A percentile compares a stretch with the other conserved stretches of the same genome.
Evolutionary conservation across 1,284 basidiomycete species (phyloP).

Genomic region (Ustilago trichophora): DNA sequence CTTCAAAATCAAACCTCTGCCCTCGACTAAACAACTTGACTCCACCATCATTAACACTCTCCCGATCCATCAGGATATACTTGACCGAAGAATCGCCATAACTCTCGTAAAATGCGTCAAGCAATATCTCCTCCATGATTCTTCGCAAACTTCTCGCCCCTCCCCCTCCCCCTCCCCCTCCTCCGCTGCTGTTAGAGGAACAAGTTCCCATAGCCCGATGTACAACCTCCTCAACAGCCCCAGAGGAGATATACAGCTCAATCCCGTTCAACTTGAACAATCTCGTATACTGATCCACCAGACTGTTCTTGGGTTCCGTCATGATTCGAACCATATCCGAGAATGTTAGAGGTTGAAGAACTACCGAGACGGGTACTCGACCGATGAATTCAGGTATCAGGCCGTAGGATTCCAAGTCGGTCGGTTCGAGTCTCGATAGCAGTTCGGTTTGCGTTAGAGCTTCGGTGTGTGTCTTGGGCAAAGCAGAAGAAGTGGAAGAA

Average conservation of each 20-base stretch:
- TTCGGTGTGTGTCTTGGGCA: not conserved
- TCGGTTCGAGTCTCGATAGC: constrained; percentile 9
- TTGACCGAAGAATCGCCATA: constrained; percentile 18
- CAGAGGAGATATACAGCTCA: constrained; percentile 27
- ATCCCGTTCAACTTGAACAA: constrained; percentile 70
- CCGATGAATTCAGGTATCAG: constrained; percentile 92
- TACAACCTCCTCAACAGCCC: constrained; percentile 61
- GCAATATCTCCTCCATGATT: constrained; percentile 75
- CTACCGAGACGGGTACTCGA: constrained; percentile 85
- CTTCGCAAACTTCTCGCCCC: constrained; percentile 88
- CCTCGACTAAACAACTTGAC: constrained; percentile 40
- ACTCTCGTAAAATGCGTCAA: constrained; percentile 50
- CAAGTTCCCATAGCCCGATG: constrained; percentile 57
- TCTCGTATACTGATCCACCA: constrained; percentile 88
- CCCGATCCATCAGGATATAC: constrained; percentile 29
- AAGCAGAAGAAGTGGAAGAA: not conserved
- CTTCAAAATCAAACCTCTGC: constrained; percentile 25
- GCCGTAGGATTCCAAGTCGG: constrained; percentile 84
- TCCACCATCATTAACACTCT: not conserved
- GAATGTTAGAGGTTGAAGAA: constrained; percentile 77
- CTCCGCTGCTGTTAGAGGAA: too few species aligned
- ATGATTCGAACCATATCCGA: constrained; percentile 84
- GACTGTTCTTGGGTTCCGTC: constrained; percentile 87
- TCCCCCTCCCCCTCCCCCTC: not conserved
- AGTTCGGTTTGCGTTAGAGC: constrained; percentile 6